Base-by-base conservation (phyloP, 495 filamentous ascomycete species). In the Symbiotaphrina buchneri region DNA sequence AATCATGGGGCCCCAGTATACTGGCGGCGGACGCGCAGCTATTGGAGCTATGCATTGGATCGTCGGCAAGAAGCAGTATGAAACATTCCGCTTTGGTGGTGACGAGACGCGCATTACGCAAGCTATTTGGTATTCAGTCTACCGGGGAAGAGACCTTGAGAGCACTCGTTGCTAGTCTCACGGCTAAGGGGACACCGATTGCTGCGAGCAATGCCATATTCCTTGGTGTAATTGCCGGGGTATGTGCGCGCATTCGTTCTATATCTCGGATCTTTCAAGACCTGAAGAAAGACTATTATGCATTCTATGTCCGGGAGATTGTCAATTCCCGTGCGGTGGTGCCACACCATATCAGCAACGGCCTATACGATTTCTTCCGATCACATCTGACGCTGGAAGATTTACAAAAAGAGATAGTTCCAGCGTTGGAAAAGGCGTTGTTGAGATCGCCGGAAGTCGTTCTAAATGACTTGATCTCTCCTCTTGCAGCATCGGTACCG, bases 391-490 rank as follows among this genome's bases (percentile, higher is more conserved):
- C 67, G 2, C 46, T 65, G 6, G 75, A 78, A 24, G 82, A 93
- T 34, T 46, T 97, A 6, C 56, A 62, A 28, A 69, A 67, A 33
- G 74, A 87, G 23, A 37, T 94, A 21, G 56, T 82, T 16, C 81
- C 87, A 27, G 56, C 79, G 0, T 53, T 95, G 4, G 87, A 97
- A 40, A 90, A 90, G 48, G 72, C 75, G 1, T 65, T 97, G 23
- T 49, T 97, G 24, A 64, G 87, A 48, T 71, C 87, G 11, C 87
- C 87, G 0, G 87, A 97, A 46, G 72, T 95, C 21, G 71, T 91
- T 8, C 56, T 94, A 17, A 66, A 69, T 37, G 74, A 76, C 35
- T 51, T 95, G 21, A 54, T 93, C 21, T 58, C 70, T 10, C 61
- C 70, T 2, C 52, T 94, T 20, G 57, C 87, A 38, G 46, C 55